Percentiles rank a stretch among this genome's conserved stretches.
Evolutionary conservation across 2,329 filamentous ascomycete species (phyloP).

Genomic region (Talaromyces albobiverticillius): DNA sequence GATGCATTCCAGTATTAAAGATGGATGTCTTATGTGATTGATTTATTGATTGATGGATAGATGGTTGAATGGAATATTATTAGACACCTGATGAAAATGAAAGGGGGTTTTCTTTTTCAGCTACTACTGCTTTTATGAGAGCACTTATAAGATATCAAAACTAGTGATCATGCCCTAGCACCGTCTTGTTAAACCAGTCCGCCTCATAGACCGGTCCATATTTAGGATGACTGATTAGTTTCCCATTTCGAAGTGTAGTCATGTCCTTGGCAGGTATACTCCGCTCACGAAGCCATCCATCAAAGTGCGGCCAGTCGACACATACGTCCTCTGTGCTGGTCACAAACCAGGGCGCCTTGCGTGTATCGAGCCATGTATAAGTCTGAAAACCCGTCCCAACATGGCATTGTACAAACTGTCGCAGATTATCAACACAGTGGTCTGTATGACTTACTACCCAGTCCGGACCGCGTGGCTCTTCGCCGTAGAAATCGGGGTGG

Average conservation of each 20-base stretch:
- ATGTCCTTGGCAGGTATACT: neutral
- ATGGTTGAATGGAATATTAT: neutral
- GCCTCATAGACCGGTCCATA: neutral
- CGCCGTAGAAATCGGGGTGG: neutral
- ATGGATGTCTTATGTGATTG: slow-evolving; percentile 47
- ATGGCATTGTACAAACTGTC: slow-evolving; percentile 2
- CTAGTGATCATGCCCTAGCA: no score
- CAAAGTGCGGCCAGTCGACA: neutral
- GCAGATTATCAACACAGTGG: neutral
- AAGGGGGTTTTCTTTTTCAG: neutral
- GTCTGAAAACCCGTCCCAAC: neutral
- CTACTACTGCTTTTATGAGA: no score
- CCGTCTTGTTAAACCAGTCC: neutral
- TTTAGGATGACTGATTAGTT: neutral
- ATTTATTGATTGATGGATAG: neutral
- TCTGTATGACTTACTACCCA: neutral
- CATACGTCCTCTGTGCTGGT: neutral
- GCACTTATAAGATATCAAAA: no score
- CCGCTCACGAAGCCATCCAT: neutral
- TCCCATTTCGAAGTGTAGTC: neutral
- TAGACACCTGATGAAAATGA: neutral
- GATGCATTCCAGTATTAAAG: slow-evolving; percentile 48
- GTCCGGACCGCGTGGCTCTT: neutral
- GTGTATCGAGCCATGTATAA: neutral
- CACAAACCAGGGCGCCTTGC: neutral